These are phyloP conservation scores for Penicillium manginii DNA, from an alignment of 495 filamentous ascomycete species.

Conservation along the genomic window DNA sequence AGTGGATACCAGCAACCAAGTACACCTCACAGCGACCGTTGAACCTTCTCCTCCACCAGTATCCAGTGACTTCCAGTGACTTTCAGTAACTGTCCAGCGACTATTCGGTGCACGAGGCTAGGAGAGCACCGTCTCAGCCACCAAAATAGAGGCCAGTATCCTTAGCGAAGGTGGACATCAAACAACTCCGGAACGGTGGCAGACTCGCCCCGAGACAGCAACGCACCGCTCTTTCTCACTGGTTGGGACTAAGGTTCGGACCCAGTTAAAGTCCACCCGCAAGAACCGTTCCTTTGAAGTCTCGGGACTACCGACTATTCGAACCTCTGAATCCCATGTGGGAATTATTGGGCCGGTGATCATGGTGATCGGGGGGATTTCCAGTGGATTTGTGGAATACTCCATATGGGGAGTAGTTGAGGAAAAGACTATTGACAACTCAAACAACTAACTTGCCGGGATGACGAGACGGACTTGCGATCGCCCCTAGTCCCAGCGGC, in stretches of 20 bases:
- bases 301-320: background rate
- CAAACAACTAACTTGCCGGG: conserved; percentile 15
- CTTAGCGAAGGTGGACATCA: conserved; percentile 10
- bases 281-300: conserved; percentile 9
- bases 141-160: background rate
- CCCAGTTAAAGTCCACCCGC: conserved; percentile 1
- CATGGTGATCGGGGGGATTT: no score
- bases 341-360: background rate
- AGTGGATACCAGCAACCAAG: background rate
- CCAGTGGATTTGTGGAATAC: background rate
- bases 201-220: conserved; percentile 17
- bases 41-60: background rate
- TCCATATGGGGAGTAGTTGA: background rate
- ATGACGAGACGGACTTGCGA: conserved; percentile 25
- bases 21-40: conserved; percentile 6
- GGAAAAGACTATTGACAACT: conserved; percentile 13
- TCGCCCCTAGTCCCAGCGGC: conserved; percentile 33
- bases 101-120: conserved; percentile 5
- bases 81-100: background rate
- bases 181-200: conserved; percentile 11
- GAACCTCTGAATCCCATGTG: background rate
- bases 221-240: conserved; percentile 12
- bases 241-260: conserved; percentile 13
- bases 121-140: conserved; percentile 10
- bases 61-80: no score